Conservation (phyloP, 2,329 filamentous ascomycete species). For the Aureobasidium subglaciale region DNA sequence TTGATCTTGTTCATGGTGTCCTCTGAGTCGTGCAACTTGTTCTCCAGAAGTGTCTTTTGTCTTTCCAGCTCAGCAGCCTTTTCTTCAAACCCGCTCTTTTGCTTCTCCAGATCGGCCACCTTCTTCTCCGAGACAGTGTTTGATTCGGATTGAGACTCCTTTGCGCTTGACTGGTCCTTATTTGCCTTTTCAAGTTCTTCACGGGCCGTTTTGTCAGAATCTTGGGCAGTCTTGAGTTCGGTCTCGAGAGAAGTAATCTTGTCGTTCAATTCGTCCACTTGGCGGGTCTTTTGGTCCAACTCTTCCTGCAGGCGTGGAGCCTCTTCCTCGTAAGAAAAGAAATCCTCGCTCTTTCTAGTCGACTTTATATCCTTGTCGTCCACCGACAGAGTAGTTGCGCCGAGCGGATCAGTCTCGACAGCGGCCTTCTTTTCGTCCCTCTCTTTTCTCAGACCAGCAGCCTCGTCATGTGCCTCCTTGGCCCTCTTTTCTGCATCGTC, state of each 20-base stretch:
- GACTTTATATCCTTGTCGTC: slow-evolving; percentile 3
- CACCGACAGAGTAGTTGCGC: background rate
- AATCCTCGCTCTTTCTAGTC: slow-evolving; percentile 45
- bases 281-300: slow-evolving; percentile 43
- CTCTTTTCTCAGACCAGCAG: slow-evolving; percentile 47
- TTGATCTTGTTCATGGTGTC: background rate
- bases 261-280: slow-evolving; percentile 62
- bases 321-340: slow-evolving; percentile 91
- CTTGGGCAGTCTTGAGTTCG: slow-evolving; percentile 52
- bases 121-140: slow-evolving; percentile 2
- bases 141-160: background rate
- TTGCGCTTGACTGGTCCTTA: background rate
- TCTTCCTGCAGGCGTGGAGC: slow-evolving; percentile 73
- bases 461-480: slow-evolving; percentile 56
- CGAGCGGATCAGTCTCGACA: slow-evolving; percentile 21
- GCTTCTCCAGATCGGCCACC: background rate
- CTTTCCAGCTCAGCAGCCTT: slow-evolving; percentile 5
- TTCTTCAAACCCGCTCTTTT: slow-evolving; percentile 6
- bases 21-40: background rate
- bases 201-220: slow-evolving; percentile 2
- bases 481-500: slow-evolving; percentile 61
- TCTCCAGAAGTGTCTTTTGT: slow-evolving; percentile 5
- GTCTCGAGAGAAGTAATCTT: slow-evolving; percentile 62
- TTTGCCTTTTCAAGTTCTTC: slow-evolving; percentile 5
- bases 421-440: slow-evolving; percentile 19